Percentiles rank a stretch among this genome's conserved stretches.
Evolutionary conservation across 2,329 filamentous ascomycete species (phyloP).

Genomic region (Aspergillus piperis): DNA sequence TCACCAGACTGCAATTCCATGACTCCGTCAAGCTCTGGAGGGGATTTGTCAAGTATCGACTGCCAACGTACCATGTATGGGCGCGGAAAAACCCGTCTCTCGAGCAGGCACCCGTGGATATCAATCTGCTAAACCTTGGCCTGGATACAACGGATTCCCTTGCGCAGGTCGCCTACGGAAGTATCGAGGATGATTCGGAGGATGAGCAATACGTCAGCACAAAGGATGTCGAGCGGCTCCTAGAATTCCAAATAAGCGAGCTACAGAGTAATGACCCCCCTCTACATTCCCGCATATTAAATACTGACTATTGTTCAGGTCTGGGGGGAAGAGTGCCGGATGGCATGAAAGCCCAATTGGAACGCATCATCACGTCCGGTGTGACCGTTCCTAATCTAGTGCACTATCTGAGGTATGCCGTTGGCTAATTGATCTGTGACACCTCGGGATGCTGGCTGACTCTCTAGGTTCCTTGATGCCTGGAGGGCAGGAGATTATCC

Average conservation of each 20-base stretch:
- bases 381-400: slow-evolving; percentile 70
- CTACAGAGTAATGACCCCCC: slow-evolving; percentile 67
- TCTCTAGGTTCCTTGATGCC: slow-evolving; percentile 75
- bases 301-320: slow-evolving; percentile 48
- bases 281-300: not conserved
- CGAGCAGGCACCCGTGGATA: slow-evolving; percentile 57
- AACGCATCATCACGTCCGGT: slow-evolving; percentile 66
- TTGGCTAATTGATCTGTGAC: not conserved
- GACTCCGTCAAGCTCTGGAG: slow-evolving; percentile 79
- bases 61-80: slow-evolving; percentile 68
- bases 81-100: slow-evolving; percentile 54
- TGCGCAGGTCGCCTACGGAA: slow-evolving; percentile 54
- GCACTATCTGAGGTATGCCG: slow-evolving; percentile 69
- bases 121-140: slow-evolving; percentile 62
- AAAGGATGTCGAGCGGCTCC: slow-evolving; percentile 75
- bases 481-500: slow-evolving; percentile 91
- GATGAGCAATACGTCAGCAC: slow-evolving; percentile 61
- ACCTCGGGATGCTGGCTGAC: slow-evolving; percentile 21
- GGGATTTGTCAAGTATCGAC: slow-evolving; percentile 76
- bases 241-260: slow-evolving; percentile 86
- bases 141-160: slow-evolving; percentile 54
- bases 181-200: slow-evolving; percentile 45
- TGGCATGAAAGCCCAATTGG: slow-evolving; percentile 71
- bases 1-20: slow-evolving; percentile 75
- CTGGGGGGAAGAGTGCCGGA: slow-evolving; percentile 76